These are phyloP conservation scores for Endothia cerciana DNA, from an alignment of 2,329 filamentous ascomycete species.

Conservation along the genomic window DNA sequence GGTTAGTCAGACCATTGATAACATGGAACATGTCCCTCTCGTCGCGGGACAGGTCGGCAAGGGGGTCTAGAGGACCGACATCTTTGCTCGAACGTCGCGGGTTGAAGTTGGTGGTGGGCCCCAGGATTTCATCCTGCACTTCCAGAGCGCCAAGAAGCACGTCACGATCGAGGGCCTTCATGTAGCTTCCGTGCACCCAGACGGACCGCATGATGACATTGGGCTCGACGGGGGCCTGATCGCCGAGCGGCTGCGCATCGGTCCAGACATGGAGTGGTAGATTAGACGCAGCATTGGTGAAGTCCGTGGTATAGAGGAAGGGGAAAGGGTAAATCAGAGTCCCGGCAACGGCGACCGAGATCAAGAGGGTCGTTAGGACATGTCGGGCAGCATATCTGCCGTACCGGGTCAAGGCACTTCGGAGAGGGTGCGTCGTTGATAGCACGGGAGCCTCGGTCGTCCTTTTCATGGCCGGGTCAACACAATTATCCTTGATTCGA, in stretches of 20 bases:
- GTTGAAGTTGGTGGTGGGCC: conserved; percentile 59
- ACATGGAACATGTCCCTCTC: conserved; percentile 62
- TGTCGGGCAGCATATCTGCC: conserved; percentile 72
- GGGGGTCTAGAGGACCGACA: conserved; percentile 37
- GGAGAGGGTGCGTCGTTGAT: conserved; percentile 66
- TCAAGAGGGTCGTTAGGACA: conserved; percentile 73
- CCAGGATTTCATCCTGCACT: conserved; percentile 72
- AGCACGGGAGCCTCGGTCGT: conserved; percentile 75
- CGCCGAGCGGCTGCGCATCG: conserved; percentile 66
- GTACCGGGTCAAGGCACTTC: conserved; percentile 67
- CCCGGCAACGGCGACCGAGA: conserved; percentile 73
- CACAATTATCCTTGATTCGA: conserved; percentile 28
- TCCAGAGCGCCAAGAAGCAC: conserved; percentile 69
- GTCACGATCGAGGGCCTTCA: conserved; percentile 70
- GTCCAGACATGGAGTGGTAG: conserved; percentile 84
- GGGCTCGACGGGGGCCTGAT: conserved; percentile 53
- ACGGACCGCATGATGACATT: conserved; percentile 83
- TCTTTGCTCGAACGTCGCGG: conserved; percentile 45
- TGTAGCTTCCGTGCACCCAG: conserved; percentile 82
- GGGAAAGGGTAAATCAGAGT: conserved; percentile 75
- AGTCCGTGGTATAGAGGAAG: conserved; percentile 74
- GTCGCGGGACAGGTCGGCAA: conserved; percentile 43
- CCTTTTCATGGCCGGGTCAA: conserved; percentile 47
- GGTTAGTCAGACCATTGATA: conserved; percentile 61
- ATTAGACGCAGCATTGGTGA: conserved; percentile 71